Evolutionary conservation across 2,329 filamentous ascomycete genomes (phyloP).

Genomic region (Dactylonectria macrodidyma): DNA sequence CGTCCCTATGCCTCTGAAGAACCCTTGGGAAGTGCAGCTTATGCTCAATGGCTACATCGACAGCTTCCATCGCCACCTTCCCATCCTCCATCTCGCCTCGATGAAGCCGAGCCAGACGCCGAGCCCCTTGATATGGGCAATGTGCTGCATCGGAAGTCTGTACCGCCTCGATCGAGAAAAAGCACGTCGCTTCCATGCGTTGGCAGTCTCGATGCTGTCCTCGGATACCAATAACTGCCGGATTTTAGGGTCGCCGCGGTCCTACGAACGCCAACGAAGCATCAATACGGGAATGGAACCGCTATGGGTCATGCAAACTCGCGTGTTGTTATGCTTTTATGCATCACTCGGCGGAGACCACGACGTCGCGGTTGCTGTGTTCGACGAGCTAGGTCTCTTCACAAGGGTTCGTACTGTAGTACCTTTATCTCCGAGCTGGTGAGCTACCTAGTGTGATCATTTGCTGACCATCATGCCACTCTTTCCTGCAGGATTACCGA

Average conservation of each 20-base stretch:
- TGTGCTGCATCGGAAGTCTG: conserved; percentile 5
- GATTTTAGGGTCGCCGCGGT: background rate
- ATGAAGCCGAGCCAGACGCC: background rate
- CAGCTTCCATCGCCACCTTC: conserved; percentile 7
- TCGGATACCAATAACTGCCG: background rate
- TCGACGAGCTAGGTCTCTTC: background rate
- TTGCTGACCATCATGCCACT: background rate
- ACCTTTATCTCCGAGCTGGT: background rate
- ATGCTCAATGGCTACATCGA: conserved; percentile 4
- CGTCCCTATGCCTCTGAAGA: background rate
- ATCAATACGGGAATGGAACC: background rate
- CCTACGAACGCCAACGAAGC: background rate
- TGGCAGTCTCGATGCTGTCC: conserved; percentile 2
- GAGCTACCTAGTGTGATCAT: no score
- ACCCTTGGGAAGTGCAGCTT: background rate
- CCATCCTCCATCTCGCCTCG: conserved; percentile 6
- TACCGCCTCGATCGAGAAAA: conserved; percentile 3
- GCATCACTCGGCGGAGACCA: background rate
- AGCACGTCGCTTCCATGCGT: background rate
- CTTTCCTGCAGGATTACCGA: background rate
- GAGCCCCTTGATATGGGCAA: background rate
- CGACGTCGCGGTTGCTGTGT: background rate
- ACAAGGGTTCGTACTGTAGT: conserved; percentile 2
- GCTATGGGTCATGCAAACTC: conserved; percentile 3
- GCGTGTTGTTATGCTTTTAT: conserved; percentile 1